A percentile compares a stretch with the other conserved stretches of the same genome.
phyloP scores from a whole-genome alignment of 345 rosid genomes.

The Pugionium cornutum region DNA sequence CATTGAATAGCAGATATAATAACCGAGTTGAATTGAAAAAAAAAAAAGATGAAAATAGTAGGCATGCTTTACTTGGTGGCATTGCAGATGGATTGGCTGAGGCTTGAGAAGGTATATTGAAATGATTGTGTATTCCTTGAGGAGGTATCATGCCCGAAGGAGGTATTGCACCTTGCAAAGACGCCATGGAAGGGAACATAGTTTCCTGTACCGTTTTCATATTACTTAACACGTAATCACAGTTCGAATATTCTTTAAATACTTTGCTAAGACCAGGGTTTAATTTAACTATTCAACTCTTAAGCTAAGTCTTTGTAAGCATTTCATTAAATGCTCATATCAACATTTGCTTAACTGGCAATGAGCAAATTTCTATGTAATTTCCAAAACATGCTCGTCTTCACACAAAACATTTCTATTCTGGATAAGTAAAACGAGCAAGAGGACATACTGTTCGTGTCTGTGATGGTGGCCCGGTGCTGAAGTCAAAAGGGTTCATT shows the following conservation, averaged over 20 bases:
- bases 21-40: not conserved
- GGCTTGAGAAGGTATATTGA: slow-evolving; percentile 49
- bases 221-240: slow-evolving; percentile 30
- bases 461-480: slow-evolving; percentile 53
- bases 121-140: slow-evolving; percentile 51
- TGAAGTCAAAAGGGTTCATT: slow-evolving; percentile 80
- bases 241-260: not conserved
- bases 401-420: not conserved
- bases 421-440: slow-evolving; percentile 20
- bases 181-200: slow-evolving; percentile 77
- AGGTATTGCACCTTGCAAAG: slow-evolving; percentile 67
- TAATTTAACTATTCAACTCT: slow-evolving; percentile 1
- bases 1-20: too few species aligned
- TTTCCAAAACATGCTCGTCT: slow-evolving; percentile 5
- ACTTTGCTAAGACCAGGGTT: not conserved
- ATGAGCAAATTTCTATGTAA: not conserved
- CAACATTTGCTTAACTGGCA: not conserved
- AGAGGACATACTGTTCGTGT: slow-evolving; percentile 56
- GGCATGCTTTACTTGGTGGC: slow-evolving; percentile 57
- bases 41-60: not conserved
- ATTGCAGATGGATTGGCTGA: slow-evolving; percentile 46
- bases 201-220: slow-evolving; percentile 34
- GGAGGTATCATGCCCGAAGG: slow-evolving; percentile 54
- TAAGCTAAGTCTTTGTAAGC: not conserved
- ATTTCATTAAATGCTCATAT: not conserved